Evolutionary conservation across 495 filamentous ascomycete genomes (phyloP).

Genomic region (Aspergillus bertholletiae): DNA sequence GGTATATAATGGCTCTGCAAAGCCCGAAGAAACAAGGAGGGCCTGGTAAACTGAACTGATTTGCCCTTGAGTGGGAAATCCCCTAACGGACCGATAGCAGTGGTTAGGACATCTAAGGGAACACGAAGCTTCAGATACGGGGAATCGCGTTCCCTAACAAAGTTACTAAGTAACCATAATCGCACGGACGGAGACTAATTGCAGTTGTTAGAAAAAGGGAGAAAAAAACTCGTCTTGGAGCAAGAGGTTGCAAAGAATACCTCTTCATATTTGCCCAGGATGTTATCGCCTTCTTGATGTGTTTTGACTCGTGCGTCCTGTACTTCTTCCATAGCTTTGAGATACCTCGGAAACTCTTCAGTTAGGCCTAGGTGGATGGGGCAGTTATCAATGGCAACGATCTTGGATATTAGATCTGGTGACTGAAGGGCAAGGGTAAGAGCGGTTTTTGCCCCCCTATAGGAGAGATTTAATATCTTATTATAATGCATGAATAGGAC

Average conservation of each 20-base stretch:
- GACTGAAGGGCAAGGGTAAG: conserved; percentile 69
- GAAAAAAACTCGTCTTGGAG: background rate
- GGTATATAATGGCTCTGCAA: conserved; percentile 73
- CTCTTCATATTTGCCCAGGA: conserved; percentile 64
- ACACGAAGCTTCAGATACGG: conserved; percentile 39
- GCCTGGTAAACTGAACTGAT: conserved; percentile 57
- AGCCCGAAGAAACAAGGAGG: conserved; percentile 70
- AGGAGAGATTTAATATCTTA: conserved; percentile 67
- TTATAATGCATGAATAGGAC: background rate
- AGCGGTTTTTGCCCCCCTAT: conserved; percentile 79
- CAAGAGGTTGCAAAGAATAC: conserved; percentile 18
- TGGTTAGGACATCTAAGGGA: conserved; percentile 47
- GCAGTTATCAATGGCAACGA: conserved; percentile 81
- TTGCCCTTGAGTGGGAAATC: conserved; percentile 76
- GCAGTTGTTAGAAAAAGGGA: conserved; percentile 1
- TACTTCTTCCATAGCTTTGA: conserved; percentile 69
- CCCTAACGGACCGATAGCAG: conserved; percentile 53
- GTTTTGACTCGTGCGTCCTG: conserved; percentile 49
- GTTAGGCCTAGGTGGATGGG: conserved; percentile 65
- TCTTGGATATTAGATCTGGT: conserved; percentile 52
- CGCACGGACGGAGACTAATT: conserved; percentile 57
- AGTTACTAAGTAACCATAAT: conserved; percentile 78
- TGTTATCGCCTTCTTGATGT: conserved; percentile 66
- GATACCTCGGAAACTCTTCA: conserved; percentile 65
- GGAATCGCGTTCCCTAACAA: conserved; percentile 41